Conservation (phyloP, 345 rosid species). For the Limnanthes douglasii region DNA sequence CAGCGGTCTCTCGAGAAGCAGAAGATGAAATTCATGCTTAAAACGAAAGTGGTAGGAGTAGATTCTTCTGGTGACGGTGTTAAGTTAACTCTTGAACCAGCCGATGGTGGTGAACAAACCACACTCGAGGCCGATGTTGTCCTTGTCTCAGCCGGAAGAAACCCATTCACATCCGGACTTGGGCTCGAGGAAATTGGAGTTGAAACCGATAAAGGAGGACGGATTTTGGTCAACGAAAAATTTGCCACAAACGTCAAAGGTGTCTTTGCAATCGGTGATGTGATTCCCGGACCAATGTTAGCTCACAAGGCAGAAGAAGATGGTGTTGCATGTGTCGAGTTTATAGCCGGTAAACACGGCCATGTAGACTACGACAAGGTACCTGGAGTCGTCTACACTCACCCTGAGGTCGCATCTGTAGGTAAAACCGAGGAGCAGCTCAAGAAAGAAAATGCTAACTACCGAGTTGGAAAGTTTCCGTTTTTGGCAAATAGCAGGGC, state of each 20-base stretch:
- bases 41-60: constrained; percentile 75
- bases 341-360: constrained; percentile 55
- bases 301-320: constrained; percentile 81
- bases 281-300: constrained; percentile 71
- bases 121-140: constrained; percentile 72
- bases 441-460: constrained; percentile 44
- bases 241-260: constrained; percentile 41
- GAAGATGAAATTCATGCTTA: constrained; percentile 88
- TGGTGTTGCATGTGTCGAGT: constrained; percentile 64
- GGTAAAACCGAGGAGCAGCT: constrained; percentile 88
- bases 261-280: constrained; percentile 63
- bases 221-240: constrained; percentile 42
- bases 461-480: constrained; percentile 76
- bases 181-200: constrained; percentile 63
- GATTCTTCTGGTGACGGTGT: constrained; percentile 49
- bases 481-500: constrained; percentile 84
- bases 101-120: constrained; percentile 56
- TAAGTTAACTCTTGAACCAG: constrained; percentile 55
- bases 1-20: constrained; percentile 78
- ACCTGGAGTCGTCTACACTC: constrained; percentile 84
- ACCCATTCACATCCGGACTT: constrained; percentile 53
- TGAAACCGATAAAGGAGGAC: constrained; percentile 53
- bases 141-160: constrained; percentile 67
- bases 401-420: constrained; percentile 85
- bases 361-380: constrained; percentile 77